Evolutionary conservation across 768 basidiomycete genomes (phyloP).

Genomic region (Gyrodon lividus): DNA sequence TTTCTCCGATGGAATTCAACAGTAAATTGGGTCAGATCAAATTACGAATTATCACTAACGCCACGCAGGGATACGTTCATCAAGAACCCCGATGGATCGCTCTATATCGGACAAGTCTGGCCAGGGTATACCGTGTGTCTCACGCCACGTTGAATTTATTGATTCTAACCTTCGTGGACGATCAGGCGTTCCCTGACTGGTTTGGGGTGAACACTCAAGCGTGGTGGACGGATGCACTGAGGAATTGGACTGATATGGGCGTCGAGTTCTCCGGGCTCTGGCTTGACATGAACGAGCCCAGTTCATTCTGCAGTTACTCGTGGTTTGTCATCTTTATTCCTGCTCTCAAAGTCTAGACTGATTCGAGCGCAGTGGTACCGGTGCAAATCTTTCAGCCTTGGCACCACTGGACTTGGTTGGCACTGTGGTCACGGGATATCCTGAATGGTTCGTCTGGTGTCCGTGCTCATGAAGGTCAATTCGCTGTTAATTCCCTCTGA

Average conservation of each 20-base stretch:
- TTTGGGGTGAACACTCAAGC: slow-evolving; percentile 49
- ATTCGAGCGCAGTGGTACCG: slow-evolving; percentile 40
- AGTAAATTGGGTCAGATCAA: slow-evolving; percentile 35
- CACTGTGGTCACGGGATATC: slow-evolving; percentile 54
- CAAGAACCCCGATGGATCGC: slow-evolving; percentile 70
- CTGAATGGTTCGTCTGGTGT: slow-evolving; percentile 54
- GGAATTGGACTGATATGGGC: slow-evolving; percentile 51
- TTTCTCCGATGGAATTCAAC: slow-evolving; percentile 59
- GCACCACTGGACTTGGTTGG: slow-evolving; percentile 53
- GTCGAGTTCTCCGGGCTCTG: slow-evolving; percentile 67
- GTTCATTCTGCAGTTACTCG: slow-evolving; percentile 63
- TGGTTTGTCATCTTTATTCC: slow-evolving; percentile 36
- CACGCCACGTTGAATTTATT: background rate
- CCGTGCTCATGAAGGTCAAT: background rate
- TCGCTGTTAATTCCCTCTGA: background rate
- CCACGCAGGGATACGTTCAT: slow-evolving; percentile 60
- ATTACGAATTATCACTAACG: background rate
- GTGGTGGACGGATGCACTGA: slow-evolving; percentile 63
- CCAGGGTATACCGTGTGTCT: slow-evolving; percentile 63
- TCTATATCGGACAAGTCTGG: slow-evolving; percentile 77
- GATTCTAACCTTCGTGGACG: background rate
- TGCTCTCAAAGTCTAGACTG: background rate
- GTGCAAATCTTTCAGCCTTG: slow-evolving; percentile 55
- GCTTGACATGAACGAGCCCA: slow-evolving; percentile 69
- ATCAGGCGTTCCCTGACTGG: slow-evolving; percentile 61